Conservation (phyloP, 2,329 filamentous ascomycete species). For the Ophiocordyceps unilateralis region DNA sequence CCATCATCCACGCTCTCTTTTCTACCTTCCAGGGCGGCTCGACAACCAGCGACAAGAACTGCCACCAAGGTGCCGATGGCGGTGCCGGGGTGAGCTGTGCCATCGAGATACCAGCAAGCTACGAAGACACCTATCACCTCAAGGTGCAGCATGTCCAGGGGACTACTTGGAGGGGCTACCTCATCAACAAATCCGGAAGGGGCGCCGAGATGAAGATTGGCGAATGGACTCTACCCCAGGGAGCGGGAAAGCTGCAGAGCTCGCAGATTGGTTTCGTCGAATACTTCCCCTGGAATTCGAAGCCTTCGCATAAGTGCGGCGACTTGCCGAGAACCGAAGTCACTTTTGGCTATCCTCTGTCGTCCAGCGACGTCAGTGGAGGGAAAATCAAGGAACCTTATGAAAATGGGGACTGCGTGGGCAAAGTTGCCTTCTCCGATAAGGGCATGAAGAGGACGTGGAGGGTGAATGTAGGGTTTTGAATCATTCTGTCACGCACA, state of each 20-base stretch:
- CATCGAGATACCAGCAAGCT: slow-evolving; percentile 5
- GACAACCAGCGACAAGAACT: slow-evolving; percentile 5
- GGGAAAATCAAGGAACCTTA: background rate
- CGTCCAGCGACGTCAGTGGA: background rate
- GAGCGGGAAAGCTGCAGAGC: slow-evolving; percentile 4
- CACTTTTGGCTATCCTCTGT: slow-evolving; percentile 1
- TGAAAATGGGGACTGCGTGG: background rate
- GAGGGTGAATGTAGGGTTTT: background rate
- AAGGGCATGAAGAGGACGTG: background rate
- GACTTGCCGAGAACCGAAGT: slow-evolving; percentile 5
- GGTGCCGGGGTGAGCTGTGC: slow-evolving; percentile 9
- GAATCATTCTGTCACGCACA: no score
- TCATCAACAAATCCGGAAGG: slow-evolving; percentile 5
- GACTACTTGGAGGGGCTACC: slow-evolving; percentile 8
- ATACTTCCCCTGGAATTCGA: slow-evolving; percentile 7
- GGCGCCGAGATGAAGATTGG: slow-evolving; percentile 4
- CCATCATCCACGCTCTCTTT: slow-evolving; percentile 7
- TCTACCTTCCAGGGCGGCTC: slow-evolving; percentile 7
- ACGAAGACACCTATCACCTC: slow-evolving; percentile 6
- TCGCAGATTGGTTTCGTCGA: slow-evolving; percentile 8
- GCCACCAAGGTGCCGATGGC: slow-evolving; percentile 10
- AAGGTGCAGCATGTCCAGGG: slow-evolving; percentile 5
- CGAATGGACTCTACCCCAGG: slow-evolving; percentile 6
- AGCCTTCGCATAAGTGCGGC: slow-evolving; percentile 3
- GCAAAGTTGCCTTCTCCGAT: background rate